Evolutionary conservation across 1,284 basidiomycete genomes (phyloP), one percentile per base, ranked within the genome.

Genomic region (Mycosarcoma maydis): DNA sequence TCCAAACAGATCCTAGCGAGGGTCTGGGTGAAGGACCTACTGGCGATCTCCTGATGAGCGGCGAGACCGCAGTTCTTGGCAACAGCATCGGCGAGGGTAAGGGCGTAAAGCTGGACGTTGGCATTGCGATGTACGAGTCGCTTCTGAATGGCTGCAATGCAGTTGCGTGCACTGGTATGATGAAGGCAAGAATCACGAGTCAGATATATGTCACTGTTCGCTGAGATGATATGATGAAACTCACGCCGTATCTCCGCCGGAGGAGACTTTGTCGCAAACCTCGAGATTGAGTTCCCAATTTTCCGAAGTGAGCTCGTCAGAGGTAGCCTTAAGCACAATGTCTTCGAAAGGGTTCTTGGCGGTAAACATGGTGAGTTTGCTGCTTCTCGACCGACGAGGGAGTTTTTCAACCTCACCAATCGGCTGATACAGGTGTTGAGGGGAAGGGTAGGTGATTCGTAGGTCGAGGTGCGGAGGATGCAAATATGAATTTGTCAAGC

Each of bases 211-310:
- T 9, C 17, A 23, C 6, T 2, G 20, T 33, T 14, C 16, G 17
- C 3, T 3, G 36, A 23, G 17, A 24, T 13, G 29, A 1, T 2
- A 17, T 30, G 4, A 30, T 19, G 26, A 27, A 42, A 60, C 71
- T 75, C 49, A 68, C 72, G 67, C 69, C n/a, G 56, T 39, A n/a
- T 62, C 37, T 6, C 91, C 90, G 65, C 97, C 94, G 11, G 93
- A 92, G 11, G 87, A 86, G 5, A 98, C 92, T 84, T 96, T 96
- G 84, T 98, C 96, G 80, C 94, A 97, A n/a, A 98, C 84, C 77
- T 92, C 92, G 47, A 98, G 83, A 67, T 96, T 93, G 58, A 94
- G 85, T 82, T 94, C 93, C 95, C 95, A 98, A 83, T 97, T 92
- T 84, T 97, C 95, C 57, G 87, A 86, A 2, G 94, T 94, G 53